Evolutionary conservation across 192 early-diverging fungal genomes (phyloP).

Genomic region (Entophlyctis helioformis): DNA sequence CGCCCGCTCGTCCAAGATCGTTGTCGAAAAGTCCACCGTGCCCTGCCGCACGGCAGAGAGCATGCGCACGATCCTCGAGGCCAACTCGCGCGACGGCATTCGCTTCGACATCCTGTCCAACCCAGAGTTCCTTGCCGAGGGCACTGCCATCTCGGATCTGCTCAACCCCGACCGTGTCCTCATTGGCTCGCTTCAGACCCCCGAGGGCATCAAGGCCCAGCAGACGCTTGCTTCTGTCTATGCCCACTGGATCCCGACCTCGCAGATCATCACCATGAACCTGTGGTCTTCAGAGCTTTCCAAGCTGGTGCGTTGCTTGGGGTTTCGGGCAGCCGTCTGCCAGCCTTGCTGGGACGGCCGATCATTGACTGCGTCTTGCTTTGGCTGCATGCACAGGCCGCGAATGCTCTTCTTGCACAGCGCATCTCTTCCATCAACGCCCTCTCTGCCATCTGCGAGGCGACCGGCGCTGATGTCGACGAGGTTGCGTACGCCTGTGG

Average conservation of each 20-base stretch:
- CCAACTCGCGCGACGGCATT: conserved; percentile 54
- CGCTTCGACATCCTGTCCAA: conserved; percentile 82
- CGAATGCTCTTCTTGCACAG: conserved; percentile 89
- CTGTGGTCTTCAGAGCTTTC: conserved; percentile 92
- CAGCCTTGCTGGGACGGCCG: no score
- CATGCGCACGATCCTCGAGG: conserved; percentile 74
- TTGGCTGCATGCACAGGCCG: conserved; percentile 37
- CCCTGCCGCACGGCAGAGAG: conserved; percentile 81
- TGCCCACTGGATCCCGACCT: conserved; percentile 69
- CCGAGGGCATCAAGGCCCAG: conserved; percentile 64
- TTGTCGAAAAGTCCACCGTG: conserved; percentile 91
- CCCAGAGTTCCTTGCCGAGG: conserved; percentile 93
- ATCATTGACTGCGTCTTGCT: no score
- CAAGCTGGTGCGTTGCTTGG: conserved; percentile 62
- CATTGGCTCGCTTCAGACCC: conserved; percentile 67
- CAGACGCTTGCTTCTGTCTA: conserved; percentile 65
- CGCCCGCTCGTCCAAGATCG: conserved; percentile 69
- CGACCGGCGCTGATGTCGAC: conserved; percentile 78
- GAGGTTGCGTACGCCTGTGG: conserved; percentile 87
- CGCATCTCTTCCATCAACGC: conserved; percentile 88
- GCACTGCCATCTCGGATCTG: conserved; percentile 75
- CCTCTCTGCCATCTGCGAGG: conserved; percentile 83
- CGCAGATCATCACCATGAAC: conserved; percentile 79
- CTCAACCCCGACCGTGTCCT: conserved; percentile 80
- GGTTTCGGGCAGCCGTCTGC: no score